Conservation (phyloP, 352 stramenopile genomes). For the Globisporangium nodosum region DNA sequence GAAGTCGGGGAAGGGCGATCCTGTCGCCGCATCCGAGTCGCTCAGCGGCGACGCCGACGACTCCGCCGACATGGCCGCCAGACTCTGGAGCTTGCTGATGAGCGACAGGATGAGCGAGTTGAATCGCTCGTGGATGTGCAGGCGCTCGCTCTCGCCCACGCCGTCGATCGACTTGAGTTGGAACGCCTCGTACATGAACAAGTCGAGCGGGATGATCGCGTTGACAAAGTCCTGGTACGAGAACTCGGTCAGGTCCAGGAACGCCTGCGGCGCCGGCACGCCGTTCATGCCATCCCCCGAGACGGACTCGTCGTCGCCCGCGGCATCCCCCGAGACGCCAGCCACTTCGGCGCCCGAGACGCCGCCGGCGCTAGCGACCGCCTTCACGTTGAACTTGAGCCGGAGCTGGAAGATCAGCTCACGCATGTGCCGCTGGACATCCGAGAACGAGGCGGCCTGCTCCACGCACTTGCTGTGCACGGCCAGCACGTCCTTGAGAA, state of each 20-base stretch:
- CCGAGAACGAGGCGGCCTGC: slow-evolving; percentile 20
- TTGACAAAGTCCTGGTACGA: slow-evolving; percentile 50
- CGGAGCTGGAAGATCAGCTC: slow-evolving; percentile 43
- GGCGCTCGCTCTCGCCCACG: slow-evolving; percentile 29
- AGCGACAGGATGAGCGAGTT: slow-evolving; percentile 31
- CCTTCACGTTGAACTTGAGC: slow-evolving; percentile 50
- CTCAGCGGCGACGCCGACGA: slow-evolving; percentile 16
- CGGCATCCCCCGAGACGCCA: neutral
- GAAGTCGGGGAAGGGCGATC: slow-evolving; percentile 22
- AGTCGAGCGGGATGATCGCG: slow-evolving; percentile 35
- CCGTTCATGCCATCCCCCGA: neutral
- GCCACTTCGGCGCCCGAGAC: neutral
- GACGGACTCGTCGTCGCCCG: slow-evolving; percentile 1
- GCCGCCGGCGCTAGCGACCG: neutral
- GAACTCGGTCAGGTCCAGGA: slow-evolving; percentile 32
- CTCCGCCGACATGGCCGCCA: slow-evolving; percentile 30
- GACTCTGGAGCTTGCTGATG: slow-evolving; percentile 31
- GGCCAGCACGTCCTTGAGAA: slow-evolving; percentile 37
- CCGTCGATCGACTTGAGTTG: slow-evolving; percentile 42
- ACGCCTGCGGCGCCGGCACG: slow-evolving; percentile 3
- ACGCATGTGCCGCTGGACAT: slow-evolving; percentile 37
- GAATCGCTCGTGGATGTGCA: slow-evolving; percentile 34
- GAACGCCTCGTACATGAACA: slow-evolving; percentile 60
- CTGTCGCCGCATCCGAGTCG: neutral
- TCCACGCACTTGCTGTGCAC: slow-evolving; percentile 29